Conservation (phyloP, 768 basidiomycete species). For the Pisolithus tinctorius region DNA sequence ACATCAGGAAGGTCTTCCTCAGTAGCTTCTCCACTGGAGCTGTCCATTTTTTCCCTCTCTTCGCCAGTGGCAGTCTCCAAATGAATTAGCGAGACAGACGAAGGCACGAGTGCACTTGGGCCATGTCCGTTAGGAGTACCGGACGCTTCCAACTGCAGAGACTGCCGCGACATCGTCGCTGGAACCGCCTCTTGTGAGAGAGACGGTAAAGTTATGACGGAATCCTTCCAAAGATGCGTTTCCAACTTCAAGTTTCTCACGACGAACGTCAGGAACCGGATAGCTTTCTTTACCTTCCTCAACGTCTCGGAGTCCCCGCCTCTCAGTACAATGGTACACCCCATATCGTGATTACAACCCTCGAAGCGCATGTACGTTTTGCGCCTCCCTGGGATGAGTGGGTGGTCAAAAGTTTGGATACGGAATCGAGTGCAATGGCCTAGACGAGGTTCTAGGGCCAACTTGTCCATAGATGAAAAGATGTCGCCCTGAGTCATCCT, state of each 20-base stretch:
- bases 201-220: constrained; percentile 66
- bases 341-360: constrained; percentile 88
- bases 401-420: constrained; percentile 92
- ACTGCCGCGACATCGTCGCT: constrained; percentile 18
- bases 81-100: constrained; percentile 21
- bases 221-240: constrained; percentile 90
- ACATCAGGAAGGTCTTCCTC: constrained; percentile 55
- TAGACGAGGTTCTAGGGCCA: constrained; percentile 81
- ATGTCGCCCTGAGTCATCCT: constrained; percentile 93
- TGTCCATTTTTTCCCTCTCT: constrained; percentile 9
- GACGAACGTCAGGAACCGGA: constrained; percentile 86
- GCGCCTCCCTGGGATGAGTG: constrained; percentile 84
- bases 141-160: constrained; percentile 16
- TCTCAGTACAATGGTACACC: constrained; percentile 88
- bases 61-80: constrained; percentile 13
- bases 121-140: constrained; percentile 16
- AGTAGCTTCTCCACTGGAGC: constrained; percentile 22
- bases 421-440: constrained; percentile 84
- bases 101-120: constrained; percentile 8
- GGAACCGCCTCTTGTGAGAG: constrained; percentile 65
- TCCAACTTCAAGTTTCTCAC: constrained; percentile 93
- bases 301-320: constrained; percentile 81
- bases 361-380: constrained; percentile 99
- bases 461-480: constrained; percentile 91
- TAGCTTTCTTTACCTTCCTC: constrained; percentile 84